phyloP scores from a whole-genome alignment of 768 basidiomycete genomes.

The Tricholoma terreum region DNA sequence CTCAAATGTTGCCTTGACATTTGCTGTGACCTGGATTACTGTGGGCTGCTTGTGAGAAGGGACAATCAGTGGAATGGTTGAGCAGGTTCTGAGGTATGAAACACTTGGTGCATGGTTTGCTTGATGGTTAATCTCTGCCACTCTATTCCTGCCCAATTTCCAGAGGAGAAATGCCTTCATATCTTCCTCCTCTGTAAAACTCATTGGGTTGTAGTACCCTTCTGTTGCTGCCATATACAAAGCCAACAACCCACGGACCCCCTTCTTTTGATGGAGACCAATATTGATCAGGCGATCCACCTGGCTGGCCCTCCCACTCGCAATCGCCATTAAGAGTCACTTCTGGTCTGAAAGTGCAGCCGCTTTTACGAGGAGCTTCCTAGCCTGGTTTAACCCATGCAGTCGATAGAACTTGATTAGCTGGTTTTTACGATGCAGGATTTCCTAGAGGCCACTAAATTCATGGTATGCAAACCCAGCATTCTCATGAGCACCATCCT shows the following conservation, averaged over 20 bases:
- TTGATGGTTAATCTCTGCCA: conserved; percentile 21
- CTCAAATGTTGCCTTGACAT: conserved; percentile 7
- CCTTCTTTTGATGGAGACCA: conserved; percentile 5
- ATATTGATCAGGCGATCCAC: conserved; percentile 18
- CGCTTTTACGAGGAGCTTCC: conserved; percentile 11
- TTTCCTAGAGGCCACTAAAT: conserved; percentile 8
- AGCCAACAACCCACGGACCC: neutral
- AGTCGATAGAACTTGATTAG: conserved; percentile 11
- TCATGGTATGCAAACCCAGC: conserved; percentile 13
- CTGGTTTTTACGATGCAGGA: conserved; percentile 1
- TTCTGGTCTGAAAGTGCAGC: conserved; percentile 18
- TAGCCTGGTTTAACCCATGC: conserved; percentile 17
- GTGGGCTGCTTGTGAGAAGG: conserved; percentile 13
- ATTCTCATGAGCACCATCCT: conserved; percentile 10
- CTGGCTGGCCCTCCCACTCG: conserved; percentile 17
- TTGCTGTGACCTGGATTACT: conserved; percentile 3
- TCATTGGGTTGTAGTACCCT: conserved; percentile 21
- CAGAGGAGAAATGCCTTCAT: conserved; percentile 18
- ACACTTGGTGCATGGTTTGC: conserved; percentile 15
- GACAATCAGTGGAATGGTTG: conserved; percentile 15
- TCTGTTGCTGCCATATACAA: conserved; percentile 5
- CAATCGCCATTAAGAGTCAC: conserved; percentile 18
- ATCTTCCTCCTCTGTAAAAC: conserved; percentile 20
- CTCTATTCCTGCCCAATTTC: conserved; percentile 18
- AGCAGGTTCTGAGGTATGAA: conserved; percentile 10